These are phyloP conservation scores for Cokeromyces recurvatus DNA, from an alignment of 371 early-diverging fungal species.

Conservation along the genomic window DNA sequence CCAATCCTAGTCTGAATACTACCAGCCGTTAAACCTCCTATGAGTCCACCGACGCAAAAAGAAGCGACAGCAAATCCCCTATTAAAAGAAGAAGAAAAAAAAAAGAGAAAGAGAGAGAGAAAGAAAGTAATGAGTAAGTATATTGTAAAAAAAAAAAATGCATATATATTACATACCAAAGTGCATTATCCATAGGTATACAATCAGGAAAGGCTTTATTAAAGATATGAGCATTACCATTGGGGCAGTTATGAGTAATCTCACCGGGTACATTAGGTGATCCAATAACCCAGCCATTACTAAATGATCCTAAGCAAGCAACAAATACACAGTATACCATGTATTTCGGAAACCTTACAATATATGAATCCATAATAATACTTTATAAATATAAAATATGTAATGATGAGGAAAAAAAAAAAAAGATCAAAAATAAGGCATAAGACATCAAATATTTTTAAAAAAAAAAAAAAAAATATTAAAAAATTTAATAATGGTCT, in stretches of 20 bases:
- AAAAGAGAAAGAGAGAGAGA: too few species aligned
- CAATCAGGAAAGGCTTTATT: too few species aligned
- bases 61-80: constrained; percentile 50
- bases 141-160: too few species aligned
- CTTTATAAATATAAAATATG: too few species aligned
- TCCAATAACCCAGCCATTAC: constrained; percentile 38
- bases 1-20: constrained; percentile 50
- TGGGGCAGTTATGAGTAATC: constrained; percentile 11
- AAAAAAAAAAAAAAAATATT: constrained; percentile 3
- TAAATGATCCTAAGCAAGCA: constrained; percentile 25
- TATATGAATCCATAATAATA: too few species aligned
- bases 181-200: constrained; percentile 14
- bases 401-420: not conserved
- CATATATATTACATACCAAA: not conserved
- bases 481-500: too few species aligned
- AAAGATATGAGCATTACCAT: too few species aligned
- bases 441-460: too few species aligned
- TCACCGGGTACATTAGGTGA: constrained; percentile 37
- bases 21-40: constrained; percentile 64
- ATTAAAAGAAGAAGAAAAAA: constrained; percentile 19
- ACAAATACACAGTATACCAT: constrained; percentile 35
- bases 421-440: constrained; percentile 1
- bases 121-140: too few species aligned
- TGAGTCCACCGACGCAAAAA: constrained; percentile 64
- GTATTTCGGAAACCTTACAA: constrained; percentile 8